Evolutionary conservation across 129 eudicot species (phyloP), one percentile per base, ranked within the genome.

Genomic region (Lactuca saligna): DNA sequence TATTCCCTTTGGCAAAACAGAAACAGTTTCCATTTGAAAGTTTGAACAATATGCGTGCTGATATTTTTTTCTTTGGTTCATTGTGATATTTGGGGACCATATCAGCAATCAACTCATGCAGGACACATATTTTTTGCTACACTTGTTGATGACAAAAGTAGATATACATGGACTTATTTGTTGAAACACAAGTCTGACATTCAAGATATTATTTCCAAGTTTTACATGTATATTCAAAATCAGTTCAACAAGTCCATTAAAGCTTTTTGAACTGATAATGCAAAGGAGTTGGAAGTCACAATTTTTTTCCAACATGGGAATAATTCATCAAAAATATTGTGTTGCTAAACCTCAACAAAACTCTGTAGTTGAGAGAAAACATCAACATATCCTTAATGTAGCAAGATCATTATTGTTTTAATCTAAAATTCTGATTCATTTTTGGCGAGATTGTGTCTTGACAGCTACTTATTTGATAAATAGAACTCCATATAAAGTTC

Each of bases 331-430:
- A 12, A 67, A 34, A 7, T 41, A 48, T 2, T 41, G 13, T 31
- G 72, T 50, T 1, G 14, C 54, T 17, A 29, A 8, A 2, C 61
- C 60, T 15, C 60, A 66, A 12, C 59, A 66, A 17, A 65, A 66
- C 2, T 25, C 2, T 25, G 29, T 25, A 0, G 29, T 25, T 25
- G 29, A 25, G 29, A 25, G 29, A 25, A 25, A 25, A 25, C 29
- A 1, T 25, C 29, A 1, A 25, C 2, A 25, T 25, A 1, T 25
- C 29, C 29, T 25, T 25, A 25, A 25, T 25, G 29, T 25, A 25
- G 2, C 29, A 25, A 25, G 29, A 25, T 25, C 29, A 31, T 50
- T 50, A 17, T 12, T 50, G 57, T 53, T 53, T 3, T 2, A 53
- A 8, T 53, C 29, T 2, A 4, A 53, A 31, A 17, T 53, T 4